Conservation (phyloP, 1,139 yeast genomes). For the Wickerhamiella infanticola region DNA sequence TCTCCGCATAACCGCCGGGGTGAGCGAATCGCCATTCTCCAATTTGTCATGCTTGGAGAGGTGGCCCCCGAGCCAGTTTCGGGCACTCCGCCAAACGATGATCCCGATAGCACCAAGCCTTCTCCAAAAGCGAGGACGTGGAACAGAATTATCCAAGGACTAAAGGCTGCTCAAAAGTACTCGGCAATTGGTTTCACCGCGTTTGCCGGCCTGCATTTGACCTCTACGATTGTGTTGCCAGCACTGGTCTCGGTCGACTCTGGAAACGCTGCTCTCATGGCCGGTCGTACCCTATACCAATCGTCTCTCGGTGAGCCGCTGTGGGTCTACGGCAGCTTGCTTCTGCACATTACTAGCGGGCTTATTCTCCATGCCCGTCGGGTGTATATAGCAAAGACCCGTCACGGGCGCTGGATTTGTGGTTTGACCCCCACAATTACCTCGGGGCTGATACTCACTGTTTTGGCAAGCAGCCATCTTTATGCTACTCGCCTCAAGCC, state of each 20-base stretch:
- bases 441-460: conserved; percentile 42
- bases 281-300: conserved; percentile 50
- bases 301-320: conserved; percentile 34
- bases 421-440: conserved; percentile 37
- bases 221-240: conserved; percentile 44
- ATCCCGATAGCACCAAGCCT: background rate
- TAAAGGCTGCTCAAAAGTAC: conserved; percentile 34
- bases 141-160: conserved; percentile 1
- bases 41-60: background rate
- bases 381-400: conserved; percentile 18
- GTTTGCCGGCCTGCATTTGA: conserved; percentile 44
- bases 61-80: conserved; percentile 9
- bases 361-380: conserved; percentile 31
- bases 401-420: conserved; percentile 15
- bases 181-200: conserved; percentile 44
- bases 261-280: conserved; percentile 42
- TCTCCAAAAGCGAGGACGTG: background rate
- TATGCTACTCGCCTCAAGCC: conserved; percentile 38
- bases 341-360: conserved; percentile 42
- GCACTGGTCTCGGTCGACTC: conserved; percentile 28
- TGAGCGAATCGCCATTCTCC: background rate
- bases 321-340: conserved; percentile 34
- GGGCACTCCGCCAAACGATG: background rate
- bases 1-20: too few species aligned
- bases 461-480: conserved; percentile 35